Evolutionary conservation across 441 rosid species (phyloP), one percentile per base, ranked within the genome.

Genomic region (Raphanus hybrid): DNA sequence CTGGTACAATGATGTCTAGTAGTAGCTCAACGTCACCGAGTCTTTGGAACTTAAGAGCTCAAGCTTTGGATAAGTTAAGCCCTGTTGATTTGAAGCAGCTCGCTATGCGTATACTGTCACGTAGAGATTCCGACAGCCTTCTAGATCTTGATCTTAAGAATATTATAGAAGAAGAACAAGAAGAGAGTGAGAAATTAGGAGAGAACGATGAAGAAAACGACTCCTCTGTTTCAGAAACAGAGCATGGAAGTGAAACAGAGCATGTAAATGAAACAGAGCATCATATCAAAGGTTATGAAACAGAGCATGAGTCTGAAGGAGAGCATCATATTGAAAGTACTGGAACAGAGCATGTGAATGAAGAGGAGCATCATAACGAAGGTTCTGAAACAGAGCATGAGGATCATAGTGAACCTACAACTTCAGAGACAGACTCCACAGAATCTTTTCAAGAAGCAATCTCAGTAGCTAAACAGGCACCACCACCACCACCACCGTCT

Each of bases 61-160:
- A 88, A 66, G 87, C 94, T 23, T 81, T 89, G 64, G 97, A 87
- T 72, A 95, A 88, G 78, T 61, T 89, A 79, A 92, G 87, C 69
- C 94, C 89, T 2, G 73, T 89, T 15, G 93, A 89, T 43, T 37
- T 87, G 58, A 91, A 92, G 82, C 88, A 82, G 64, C 82, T 90
- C 59, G 67, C 89, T 0, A 73, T 88, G 59, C 84, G 85, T 50
- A 79, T 85, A 71, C 74, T 86, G 75, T 81, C 91, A 0, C 74
- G 79, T 3, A 50, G 74, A 35, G 82, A 78, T 52, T 73, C 71
- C 32, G 85, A 78, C 32, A 82, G 57, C n/a, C 8, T 55, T 18
- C 48, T 5, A 18, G 43, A 26, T 67, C 32, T 68, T 73, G 80
- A 71, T 45, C n/a, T 64, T 6, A 79, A 70, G 70, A 50, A 35